Evolutionary conservation across 176 grass and related monocot species (phyloP), one percentile per base, ranked within the genome.

Genomic region (Hsuehochloa calcarea): DNA sequence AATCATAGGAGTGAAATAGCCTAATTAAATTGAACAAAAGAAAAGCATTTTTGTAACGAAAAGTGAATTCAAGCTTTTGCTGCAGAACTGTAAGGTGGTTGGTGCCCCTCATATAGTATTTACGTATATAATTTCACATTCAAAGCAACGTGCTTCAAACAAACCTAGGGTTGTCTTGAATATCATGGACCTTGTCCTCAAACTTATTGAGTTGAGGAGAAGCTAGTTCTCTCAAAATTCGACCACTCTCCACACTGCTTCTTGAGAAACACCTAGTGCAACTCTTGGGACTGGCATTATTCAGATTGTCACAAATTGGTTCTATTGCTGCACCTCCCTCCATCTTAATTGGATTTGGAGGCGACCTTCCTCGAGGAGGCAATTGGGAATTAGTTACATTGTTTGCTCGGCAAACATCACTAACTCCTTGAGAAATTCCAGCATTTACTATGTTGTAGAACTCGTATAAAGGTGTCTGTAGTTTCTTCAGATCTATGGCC

Each of bases 401-500:
- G 39, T 85, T 93, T 80, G 85, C 82, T 72, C 75, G 86, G 82
- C 85, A 90, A 69, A 78, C 72, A 70, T 85, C 77, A 43, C 58
- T 74, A 77, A 79, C 44, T 69, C 85, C 62, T 82, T 80, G 75
- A 83, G 78, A 83, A 77, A 84, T 83, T 65, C 77, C 80, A 66
- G 85, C 75, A 23, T 95, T 93, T 77, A 91, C 85, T 51, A 89
- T 95, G 85, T 95, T 93, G 82, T 93, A 95, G 63, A 98, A 95
- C 68, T 98, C 94, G 64, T 92, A 98, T 75, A 98, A 84, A 88
- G 93, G 92, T 64, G 91, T 90, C 56, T 98, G 95, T 43, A 98
- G 66, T 82, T 98, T 98, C 90, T 93, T 95, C 72, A 98, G 85
- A 86, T 98, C 95, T 70, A 87, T 84, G 61, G 93, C 93, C 95